Evolutionary conservation across 1,139 yeast genomes (phyloP).

Genomic region (Geotrichum citri-aurantii): DNA sequence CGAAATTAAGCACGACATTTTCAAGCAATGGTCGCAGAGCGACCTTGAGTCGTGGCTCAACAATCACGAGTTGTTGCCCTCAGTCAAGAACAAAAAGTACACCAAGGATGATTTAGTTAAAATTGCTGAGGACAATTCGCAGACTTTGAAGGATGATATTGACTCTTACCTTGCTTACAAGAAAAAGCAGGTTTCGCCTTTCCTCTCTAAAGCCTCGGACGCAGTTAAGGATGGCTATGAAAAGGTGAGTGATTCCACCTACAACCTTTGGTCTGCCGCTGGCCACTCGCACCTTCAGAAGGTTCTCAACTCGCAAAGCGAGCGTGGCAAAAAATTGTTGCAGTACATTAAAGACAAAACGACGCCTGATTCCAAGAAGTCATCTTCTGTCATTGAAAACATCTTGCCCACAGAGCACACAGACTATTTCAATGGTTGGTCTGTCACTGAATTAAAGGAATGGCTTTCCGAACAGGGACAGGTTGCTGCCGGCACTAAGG

Average conservation of each 20-base stretch:
- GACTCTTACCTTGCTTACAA: conserved; percentile 4
- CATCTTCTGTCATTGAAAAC: conserved; percentile 13
- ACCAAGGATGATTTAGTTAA: conserved; percentile 10
- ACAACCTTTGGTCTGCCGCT: conserved; percentile 11
- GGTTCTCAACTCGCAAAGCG: conserved; percentile 3
- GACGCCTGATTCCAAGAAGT: conserved; percentile 22
- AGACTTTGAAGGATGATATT: conserved; percentile 8
- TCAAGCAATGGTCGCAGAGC: conserved; percentile 12
- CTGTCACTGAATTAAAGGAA: conserved; percentile 9
- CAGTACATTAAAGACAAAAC: conserved; percentile 15
- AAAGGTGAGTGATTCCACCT: conserved; percentile 3
- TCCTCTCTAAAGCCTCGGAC: conserved; percentile 12
- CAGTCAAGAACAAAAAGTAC: neutral
- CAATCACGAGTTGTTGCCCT: conserved; percentile 7
- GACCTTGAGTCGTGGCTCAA: conserved; percentile 12
- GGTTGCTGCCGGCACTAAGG: conserved; percentile 10
- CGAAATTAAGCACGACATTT: neutral
- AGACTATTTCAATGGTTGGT: conserved; percentile 48
- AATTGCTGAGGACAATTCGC: conserved; percentile 7
- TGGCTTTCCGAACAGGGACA: conserved; percentile 15
- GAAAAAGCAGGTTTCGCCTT: conserved; percentile 6
- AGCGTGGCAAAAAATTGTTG: neutral
- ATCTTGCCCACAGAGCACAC: conserved; percentile 36
- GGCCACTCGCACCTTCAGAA: conserved; percentile 6
- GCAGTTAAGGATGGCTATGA: conserved; percentile 4